A percentile compares a stretch with the other conserved stretches of the same genome.
Evolutionary conservation across 2,329 filamentous ascomycete genomes (phyloP).

Genomic region (Colletotrichum orchidophilum): DNA sequence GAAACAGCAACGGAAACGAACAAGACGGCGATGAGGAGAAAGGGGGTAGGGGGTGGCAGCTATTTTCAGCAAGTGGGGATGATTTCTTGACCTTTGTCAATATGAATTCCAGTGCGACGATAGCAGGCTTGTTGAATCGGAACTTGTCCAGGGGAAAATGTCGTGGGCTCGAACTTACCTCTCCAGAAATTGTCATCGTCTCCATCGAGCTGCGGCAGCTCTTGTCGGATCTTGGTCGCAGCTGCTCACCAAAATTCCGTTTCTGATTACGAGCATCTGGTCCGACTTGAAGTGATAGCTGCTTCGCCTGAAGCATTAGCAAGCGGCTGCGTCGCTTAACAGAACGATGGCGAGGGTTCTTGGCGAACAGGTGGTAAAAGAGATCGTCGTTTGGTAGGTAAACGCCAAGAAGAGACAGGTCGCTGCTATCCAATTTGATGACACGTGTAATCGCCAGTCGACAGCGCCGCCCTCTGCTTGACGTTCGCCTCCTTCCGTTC

Average conservation of each 20-base stretch:
- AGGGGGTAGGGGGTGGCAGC: conserved; percentile 5
- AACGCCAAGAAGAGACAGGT: conserved; percentile 6
- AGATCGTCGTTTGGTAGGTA: conserved; percentile 1
- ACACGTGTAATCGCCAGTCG: conserved; percentile 14
- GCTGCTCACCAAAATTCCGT: neutral
- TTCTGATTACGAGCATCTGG: neutral
- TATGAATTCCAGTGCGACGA: neutral
- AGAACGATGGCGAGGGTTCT: neutral
- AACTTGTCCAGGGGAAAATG: neutral
- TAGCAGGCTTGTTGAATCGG: neutral
- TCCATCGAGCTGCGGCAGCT: neutral
- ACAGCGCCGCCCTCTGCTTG: conserved; percentile 25
- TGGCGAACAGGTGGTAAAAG: neutral
- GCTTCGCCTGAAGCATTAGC: neutral
- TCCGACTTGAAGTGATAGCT: neutral
- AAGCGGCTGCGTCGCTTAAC: neutral
- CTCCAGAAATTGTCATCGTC: neutral
- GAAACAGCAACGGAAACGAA: conserved; percentile 6
- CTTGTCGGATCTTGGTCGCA: neutral
- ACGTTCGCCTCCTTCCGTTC: conserved; percentile 2
- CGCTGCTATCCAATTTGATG: neutral
- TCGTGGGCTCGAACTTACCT: neutral
- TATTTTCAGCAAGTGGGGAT: conserved; percentile 15
- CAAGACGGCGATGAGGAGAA: neutral
- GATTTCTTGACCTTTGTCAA: neutral